Evolutionary conservation across 495 filamentous ascomycete genomes (phyloP).

Genomic region (Podospora appendiculata): DNA sequence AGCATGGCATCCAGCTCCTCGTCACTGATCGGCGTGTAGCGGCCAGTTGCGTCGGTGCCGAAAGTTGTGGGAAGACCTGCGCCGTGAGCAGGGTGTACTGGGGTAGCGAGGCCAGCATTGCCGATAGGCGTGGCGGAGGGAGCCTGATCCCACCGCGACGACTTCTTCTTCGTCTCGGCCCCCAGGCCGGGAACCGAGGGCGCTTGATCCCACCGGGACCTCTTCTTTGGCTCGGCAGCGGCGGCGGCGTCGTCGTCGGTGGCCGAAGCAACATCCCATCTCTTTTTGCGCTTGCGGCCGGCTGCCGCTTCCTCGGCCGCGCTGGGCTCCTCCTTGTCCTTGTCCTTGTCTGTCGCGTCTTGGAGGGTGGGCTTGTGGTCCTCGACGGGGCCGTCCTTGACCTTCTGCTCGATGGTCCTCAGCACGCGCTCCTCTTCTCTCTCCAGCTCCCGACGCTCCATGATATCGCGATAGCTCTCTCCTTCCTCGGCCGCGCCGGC

Average conservation of each 20-base stretch:
- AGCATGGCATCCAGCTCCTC: constrained; percentile 92
- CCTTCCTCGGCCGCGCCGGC: constrained; percentile 55
- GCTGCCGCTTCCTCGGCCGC: constrained; percentile 53
- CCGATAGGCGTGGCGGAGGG: constrained; percentile 79
- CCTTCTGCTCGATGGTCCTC: constrained; percentile 70
- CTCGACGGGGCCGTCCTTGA: constrained; percentile 46
- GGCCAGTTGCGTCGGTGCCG: constrained; percentile 71
- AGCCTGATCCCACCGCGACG: constrained; percentile 87
- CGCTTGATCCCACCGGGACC: constrained; percentile 87
- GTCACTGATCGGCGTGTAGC: constrained; percentile 76
- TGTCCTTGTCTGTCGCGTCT: constrained; percentile 42
- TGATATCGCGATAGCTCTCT: constrained; percentile 77
- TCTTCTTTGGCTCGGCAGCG: constrained; percentile 55
- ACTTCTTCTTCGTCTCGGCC: constrained; percentile 52
- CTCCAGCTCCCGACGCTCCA: constrained; percentile 86
- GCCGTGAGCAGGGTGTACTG: constrained; percentile 73
- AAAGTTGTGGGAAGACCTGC: constrained; percentile 53
- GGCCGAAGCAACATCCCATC: constrained; percentile 73
- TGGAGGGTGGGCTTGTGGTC: constrained; percentile 61
- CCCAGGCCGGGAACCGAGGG: constrained; percentile 53
- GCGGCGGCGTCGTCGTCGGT: constrained; percentile 34
- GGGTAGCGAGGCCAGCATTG: constrained; percentile 73
- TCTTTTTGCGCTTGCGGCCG: constrained; percentile 79
- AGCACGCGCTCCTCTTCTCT: constrained; percentile 87
- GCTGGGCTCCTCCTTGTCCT: constrained; percentile 66